These are phyloP conservation scores for Cucurbita maxima DNA, from an alignment of 306 rosid species.

Conservation along the genomic window DNA sequence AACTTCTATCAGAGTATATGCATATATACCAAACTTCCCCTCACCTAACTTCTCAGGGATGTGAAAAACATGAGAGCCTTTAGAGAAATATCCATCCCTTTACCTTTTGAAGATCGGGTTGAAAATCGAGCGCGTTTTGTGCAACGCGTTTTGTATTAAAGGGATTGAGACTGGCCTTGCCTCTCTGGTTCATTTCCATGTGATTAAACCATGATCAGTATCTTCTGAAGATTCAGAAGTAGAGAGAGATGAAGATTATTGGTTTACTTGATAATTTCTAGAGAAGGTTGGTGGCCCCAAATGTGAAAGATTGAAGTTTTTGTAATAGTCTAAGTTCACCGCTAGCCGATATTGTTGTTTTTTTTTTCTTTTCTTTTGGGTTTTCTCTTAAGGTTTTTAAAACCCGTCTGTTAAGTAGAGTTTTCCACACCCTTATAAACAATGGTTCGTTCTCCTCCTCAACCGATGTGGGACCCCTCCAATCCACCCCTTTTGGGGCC, in stretches of 20 bases:
- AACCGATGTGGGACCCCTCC: no score
- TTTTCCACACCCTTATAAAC: no score
- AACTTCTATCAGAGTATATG: conserved; percentile 29
- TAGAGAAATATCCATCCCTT: not conserved
- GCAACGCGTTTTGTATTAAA: not conserved
- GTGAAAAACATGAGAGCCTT: not conserved
- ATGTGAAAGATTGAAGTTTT: not conserved
- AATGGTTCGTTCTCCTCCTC: no score
- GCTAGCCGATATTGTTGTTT: no score
- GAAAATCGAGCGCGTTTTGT: not conserved
- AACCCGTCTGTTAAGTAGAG: no score
- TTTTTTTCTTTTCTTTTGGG: no score
- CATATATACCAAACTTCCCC: conserved; percentile 20
- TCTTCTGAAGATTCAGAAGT: not conserved
- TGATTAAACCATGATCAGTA: not conserved
- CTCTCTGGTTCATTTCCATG: not conserved
- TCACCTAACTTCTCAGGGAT: conserved; percentile 38
- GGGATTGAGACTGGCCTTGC: not conserved
- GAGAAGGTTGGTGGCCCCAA: not conserved
- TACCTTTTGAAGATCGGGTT: not conserved
- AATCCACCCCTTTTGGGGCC: no score
- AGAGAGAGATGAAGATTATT: not conserved
- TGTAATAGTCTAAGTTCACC: no score
- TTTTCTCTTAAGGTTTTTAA: no score
- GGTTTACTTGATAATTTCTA: not conserved